Evolutionary conservation across 495 filamentous ascomycete genomes (phyloP), one percentile per base, ranked within the genome.

Genomic region (Aspergillus diversus): DNA sequence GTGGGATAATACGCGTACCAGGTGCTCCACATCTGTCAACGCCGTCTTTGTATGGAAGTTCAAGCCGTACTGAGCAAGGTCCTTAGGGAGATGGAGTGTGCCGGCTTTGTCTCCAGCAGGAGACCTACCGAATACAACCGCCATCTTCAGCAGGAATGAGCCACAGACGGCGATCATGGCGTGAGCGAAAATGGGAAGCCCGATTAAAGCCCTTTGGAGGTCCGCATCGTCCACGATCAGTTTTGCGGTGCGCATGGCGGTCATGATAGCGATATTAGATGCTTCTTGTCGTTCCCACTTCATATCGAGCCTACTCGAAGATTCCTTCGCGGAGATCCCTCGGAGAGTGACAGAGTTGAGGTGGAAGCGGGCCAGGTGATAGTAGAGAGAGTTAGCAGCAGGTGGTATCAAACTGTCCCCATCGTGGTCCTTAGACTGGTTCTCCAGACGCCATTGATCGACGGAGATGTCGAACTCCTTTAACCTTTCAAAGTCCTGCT

Each of bases 81-180:
- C 37, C 13, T 39, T 39, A 1, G 37, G 37, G 17, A 27, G 17
- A 31, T 31, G 49, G n/a, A 52, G 49, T 32, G 11, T 27, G 37
- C 37, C 37, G 15, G 3, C 11, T 21, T 52, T 32, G 17, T 31
- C 31, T 0, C 49, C 49, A 31, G 5, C 2, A 5, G 17, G 3
- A 1, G 49, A 52, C n/a, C 53, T 53, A 12, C 58, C 58, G 66
- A 72, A 74, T 43, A 65, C 66, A 16, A 67, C 65, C 32, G 73
- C 71, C 60, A 77, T 69, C 53, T 77, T 77, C 21, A 77, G 65
- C 7, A 77, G 73, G 51, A 77, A 76, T 8, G 70, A 67, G 3
- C 79, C 77, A 16, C 71, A 71, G 53, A 73, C 81, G 0, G 76
- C 68, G 13, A 81, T 74, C 79, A 81, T 82, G 15, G 79, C 78